These are phyloP conservation scores for Metrosideros polymorpha DNA, from an alignment of 441 rosid genomes.

Conservation along the genomic window DNA sequence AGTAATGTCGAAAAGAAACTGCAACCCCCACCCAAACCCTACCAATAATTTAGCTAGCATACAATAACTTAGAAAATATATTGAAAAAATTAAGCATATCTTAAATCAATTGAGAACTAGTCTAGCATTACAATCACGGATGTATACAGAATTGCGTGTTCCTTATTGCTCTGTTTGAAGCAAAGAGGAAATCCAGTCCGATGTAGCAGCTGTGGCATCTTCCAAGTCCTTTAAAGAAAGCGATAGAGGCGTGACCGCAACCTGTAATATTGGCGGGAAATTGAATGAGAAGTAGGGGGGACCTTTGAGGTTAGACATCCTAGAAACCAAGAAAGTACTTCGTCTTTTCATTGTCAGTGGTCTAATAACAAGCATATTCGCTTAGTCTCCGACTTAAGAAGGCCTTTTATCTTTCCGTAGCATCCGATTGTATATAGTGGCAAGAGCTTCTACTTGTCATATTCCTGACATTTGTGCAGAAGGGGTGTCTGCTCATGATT, in stretches of 20 bases:
- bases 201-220: not conserved
- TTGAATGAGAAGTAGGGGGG: not conserved
- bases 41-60: not conserved
- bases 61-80: not conserved
- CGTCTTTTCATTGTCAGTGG: not conserved
- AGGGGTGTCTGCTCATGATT: not conserved
- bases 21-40: not conserved
- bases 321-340: not conserved
- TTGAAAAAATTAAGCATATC: not conserved
- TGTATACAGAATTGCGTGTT: not conserved
- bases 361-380: not conserved
- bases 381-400: not conserved
- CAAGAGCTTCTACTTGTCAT: not conserved
- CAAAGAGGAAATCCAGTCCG: not conserved
- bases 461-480: not conserved
- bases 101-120: not conserved
- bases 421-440: not conserved
- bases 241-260: constrained; percentile 11
- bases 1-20: not conserved
- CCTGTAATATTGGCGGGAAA: constrained; percentile 3
- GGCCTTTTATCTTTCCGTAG: not conserved
- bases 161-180: not conserved
- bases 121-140: not conserved
- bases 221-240: constrained; percentile 6
- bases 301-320: not conserved